Evolutionary conservation across 495 filamentous ascomycete species (phyloP).

Genomic region (Daldinia bambusicola): DNA sequence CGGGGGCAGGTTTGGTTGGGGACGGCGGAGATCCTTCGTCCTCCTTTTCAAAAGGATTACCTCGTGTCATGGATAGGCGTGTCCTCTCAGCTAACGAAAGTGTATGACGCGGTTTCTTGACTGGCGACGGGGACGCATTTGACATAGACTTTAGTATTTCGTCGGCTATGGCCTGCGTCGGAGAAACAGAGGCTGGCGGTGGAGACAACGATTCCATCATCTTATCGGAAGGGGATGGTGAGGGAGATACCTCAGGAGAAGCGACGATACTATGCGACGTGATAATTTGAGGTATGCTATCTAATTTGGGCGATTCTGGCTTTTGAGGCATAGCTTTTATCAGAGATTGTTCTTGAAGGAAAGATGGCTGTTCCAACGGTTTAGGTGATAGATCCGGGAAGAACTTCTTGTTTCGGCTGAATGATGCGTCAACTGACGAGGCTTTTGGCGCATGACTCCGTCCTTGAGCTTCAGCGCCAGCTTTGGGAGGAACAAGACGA

Average conservation of each 20-base stretch:
- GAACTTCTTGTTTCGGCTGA: conserved; percentile 7
- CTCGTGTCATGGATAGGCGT: conserved; percentile 60
- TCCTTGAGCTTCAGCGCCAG: conserved; percentile 7
- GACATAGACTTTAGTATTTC: conserved; percentile 67
- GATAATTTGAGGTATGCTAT: conserved; percentile 14
- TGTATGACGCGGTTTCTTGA: conserved; percentile 62
- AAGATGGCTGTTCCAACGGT: conserved; percentile 2
- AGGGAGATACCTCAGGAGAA: conserved; percentile 40
- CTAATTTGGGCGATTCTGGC: conserved; percentile 1
- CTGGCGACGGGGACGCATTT: conserved; percentile 61
- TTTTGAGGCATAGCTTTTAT: neutral
- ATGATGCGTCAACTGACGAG: neutral
- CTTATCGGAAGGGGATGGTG: conserved; percentile 35
- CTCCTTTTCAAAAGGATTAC: conserved; percentile 49
- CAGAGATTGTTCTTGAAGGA: neutral
- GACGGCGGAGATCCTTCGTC: conserved; percentile 45
- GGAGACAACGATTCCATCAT: conserved; percentile 45
- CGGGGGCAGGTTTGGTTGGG: conserved; percentile 35
- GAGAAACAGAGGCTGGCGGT: conserved; percentile 52
- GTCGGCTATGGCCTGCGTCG: conserved; percentile 62
- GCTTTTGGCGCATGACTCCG: conserved; percentile 16
- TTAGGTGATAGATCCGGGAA: conserved; percentile 11
- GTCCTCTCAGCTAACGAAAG: conserved; percentile 66
- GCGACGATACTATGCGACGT: conserved; percentile 1
- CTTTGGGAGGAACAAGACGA: conserved; percentile 32